These are phyloP conservation scores for Colletotrichum liaoningense DNA, from an alignment of 2,329 filamentous ascomycete species.

Conservation along the genomic window DNA sequence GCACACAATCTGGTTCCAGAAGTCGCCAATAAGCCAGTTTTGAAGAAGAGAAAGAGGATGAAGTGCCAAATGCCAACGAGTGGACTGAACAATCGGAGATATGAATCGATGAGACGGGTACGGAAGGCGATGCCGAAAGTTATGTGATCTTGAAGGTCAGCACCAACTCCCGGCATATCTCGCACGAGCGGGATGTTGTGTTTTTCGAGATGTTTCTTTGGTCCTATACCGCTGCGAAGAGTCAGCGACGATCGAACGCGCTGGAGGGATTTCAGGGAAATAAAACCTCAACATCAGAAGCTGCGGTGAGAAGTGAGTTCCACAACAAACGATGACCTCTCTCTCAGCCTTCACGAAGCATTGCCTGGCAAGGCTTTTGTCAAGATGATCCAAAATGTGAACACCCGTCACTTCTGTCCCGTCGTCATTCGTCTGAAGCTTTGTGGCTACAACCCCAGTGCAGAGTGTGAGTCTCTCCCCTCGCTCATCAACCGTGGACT, in stretches of 20 bases:
- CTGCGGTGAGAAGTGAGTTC: constrained; percentile 44
- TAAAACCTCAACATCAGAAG: constrained; percentile 42
- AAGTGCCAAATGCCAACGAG: constrained; percentile 42
- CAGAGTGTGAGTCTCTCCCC: constrained; percentile 43
- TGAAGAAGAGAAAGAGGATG: constrained; percentile 43
- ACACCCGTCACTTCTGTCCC: constrained; percentile 41
- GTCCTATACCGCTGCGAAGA: constrained; percentile 44
- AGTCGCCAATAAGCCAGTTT: constrained; percentile 41
- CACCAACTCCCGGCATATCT: constrained; percentile 43
- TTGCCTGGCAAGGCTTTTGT: constrained; percentile 18
- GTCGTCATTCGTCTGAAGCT: constrained; percentile 39
- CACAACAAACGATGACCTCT: constrained; percentile 46
- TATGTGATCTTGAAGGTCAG: constrained; percentile 43
- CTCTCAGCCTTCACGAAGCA: constrained; percentile 40
- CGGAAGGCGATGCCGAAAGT: constrained; percentile 42
- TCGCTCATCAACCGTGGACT: constrained; percentile 37
- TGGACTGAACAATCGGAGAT: constrained; percentile 37
- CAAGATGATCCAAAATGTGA: constrained; percentile 33
- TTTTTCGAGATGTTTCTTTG: constrained; percentile 35
- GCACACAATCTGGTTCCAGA: constrained; percentile 38
- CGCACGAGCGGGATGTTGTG: constrained; percentile 39
- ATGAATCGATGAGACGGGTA: constrained; percentile 40
- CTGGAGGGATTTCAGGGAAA: background rate
- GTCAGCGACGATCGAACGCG: background rate
- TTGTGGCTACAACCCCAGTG: constrained; percentile 43